Evolutionary conservation across 2,329 filamentous ascomycete genomes (phyloP), one percentile per base, ranked within the genome.

Genomic region (Fusarium lyarnte): DNA sequence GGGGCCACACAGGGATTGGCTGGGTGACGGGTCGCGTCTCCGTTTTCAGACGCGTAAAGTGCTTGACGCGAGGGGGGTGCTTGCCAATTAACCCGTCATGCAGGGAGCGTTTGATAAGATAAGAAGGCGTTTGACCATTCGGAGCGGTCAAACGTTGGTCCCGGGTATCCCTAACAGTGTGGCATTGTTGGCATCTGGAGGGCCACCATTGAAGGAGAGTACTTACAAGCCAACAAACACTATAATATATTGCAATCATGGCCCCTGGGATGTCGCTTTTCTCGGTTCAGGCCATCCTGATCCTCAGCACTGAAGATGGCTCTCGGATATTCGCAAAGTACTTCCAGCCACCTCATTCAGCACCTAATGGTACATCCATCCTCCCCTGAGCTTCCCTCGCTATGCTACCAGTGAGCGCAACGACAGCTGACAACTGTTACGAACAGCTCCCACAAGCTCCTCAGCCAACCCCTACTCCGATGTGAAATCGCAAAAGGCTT

Each of bases 241-340:
- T 59, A 45, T 55, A 69, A 65, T 55, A 55, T 68, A 69, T 61
- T 63, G 63, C 73, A 78, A 79, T 58, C 71, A 94, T 94, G 92
- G 89, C 91, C 76, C 91, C 91, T 72, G 89, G 90, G 84, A 90
- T 94, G 85, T 92, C 91, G 72, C 88, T 94, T 47, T 92, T 92
- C 85, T 90, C 91, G 78, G 88, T 94, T 79, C 92, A 93, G 82
- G 93, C 93, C 79, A 88, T 95, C 81, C 87, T 94, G 75, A 90
- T 95, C 77, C 91, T 95, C 81, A 90, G 92, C 79, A 91, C 92
- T 69, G 94, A 97, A 84, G 95, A 98, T 82, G 93, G 93, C 80
- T 93, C 93, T 69, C 91, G 95, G 82, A 93, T 98, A 85, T 94
- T 97, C 82, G 90, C 94, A 79, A 98, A 98, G 87, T 97, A 97